Conservation (phyloP, 2,329 filamentous ascomycete genomes). For the Ceratocystis smalleyi region DNA sequence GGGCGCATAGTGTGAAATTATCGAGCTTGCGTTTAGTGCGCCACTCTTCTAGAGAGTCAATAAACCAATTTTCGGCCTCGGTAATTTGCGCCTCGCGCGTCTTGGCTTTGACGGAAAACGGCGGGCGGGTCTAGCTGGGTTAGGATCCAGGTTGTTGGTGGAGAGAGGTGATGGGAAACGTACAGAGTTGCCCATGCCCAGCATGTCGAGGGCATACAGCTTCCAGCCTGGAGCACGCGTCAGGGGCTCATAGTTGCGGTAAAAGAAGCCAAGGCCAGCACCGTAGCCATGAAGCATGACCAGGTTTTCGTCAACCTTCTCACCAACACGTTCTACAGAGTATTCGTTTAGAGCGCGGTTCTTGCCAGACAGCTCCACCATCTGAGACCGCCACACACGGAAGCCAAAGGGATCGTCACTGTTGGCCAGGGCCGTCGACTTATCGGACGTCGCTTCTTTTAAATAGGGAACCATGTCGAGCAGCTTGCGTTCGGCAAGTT, state of each 20-base stretch:
- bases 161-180: constrained; percentile 4
- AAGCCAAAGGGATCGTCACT: constrained; percentile 65
- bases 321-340: constrained; percentile 68
- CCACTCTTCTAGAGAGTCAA: constrained; percentile 95
- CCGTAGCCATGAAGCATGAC: constrained; percentile 97
- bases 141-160: neutral
- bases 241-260: constrained; percentile 88
- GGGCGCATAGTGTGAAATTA: constrained; percentile 80
- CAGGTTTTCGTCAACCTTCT: constrained; percentile 66
- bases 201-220: constrained; percentile 82
- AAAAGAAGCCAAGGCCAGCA: constrained; percentile 91
- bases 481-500: constrained; percentile 73
- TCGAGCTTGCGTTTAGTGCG: constrained; percentile 76
- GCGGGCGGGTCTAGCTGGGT: constrained; percentile 43
- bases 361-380: constrained; percentile 73
- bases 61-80: constrained; percentile 90
- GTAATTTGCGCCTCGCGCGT: constrained; percentile 62
- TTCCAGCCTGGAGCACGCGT: constrained; percentile 69
- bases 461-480: constrained; percentile 75
- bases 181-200: constrained; percentile 77
- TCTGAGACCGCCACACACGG: constrained; percentile 68
- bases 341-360: constrained; percentile 85
- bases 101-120: constrained; percentile 74
- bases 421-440: constrained; percentile 28
- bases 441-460: constrained; percentile 46